A percentile compares a stretch with the other conserved stretches of the same genome.
Evolutionary conservation across 352 stramenopile genomes (phyloP).

Genomic region (Aphanomyces stellatus): DNA sequence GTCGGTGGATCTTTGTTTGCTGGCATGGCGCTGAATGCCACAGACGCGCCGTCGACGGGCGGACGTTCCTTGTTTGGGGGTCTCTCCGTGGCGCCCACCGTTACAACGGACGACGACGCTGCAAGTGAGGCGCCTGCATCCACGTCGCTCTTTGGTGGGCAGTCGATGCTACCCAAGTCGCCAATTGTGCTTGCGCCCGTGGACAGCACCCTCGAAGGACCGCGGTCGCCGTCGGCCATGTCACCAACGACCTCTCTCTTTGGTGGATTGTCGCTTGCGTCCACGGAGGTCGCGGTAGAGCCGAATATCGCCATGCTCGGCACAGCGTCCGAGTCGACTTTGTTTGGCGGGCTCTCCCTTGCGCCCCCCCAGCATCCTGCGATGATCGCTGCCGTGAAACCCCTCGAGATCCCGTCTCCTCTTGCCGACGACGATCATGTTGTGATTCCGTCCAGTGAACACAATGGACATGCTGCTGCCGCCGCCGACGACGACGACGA

Average conservation of each 20-base stretch:
- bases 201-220: conserved; percentile 21
- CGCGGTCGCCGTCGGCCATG: conserved; percentile 22
- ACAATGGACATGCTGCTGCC: too few species aligned
- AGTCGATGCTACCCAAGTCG: not conserved
- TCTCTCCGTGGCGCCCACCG: conserved; percentile 3
- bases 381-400: not conserved
- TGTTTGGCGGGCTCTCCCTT: not conserved
- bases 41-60: not conserved
- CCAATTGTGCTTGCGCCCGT: conserved; percentile 14
- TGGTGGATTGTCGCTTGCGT: conserved; percentile 1
- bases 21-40: not conserved
- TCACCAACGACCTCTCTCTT: not conserved
- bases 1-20: too few species aligned
- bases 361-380: not conserved
- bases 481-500: too few species aligned
- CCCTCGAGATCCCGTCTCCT: not conserved
- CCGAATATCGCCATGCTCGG: too few species aligned
- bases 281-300: not conserved
- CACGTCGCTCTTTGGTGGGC: conserved; percentile 19
- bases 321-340: too few species aligned
- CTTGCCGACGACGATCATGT: too few species aligned
- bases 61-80: conserved; percentile 15
- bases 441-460: too few species aligned
- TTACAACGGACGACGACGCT: not conserved
- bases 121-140: not conserved